These are phyloP conservation scores for Salix purpurea DNA, from an alignment of 345 rosid species.

Conservation along the genomic window DNA sequence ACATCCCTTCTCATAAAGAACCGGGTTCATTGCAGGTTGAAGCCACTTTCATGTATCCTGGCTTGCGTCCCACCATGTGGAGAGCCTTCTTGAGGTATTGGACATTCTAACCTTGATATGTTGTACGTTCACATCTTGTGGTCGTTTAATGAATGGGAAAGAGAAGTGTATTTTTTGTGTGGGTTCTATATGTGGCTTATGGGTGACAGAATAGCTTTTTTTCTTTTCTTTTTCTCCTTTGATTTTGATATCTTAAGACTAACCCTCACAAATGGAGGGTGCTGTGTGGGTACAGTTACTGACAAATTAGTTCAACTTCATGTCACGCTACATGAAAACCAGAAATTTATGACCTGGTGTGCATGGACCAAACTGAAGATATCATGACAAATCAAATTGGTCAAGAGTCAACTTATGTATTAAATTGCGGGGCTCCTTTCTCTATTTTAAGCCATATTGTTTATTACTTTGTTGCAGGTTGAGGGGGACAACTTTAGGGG, in stretches of 20 bases:
- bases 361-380: too few relatives aligned
- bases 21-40: slow-evolving; percentile 50
- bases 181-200: too few relatives aligned
- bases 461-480: slow-evolving; percentile 36
- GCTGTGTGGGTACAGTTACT: not conserved
- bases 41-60: slow-evolving; percentile 85
- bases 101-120: not conserved
- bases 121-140: not conserved
- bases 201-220: not conserved
- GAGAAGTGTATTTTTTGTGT: not conserved
- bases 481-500: slow-evolving; percentile 75
- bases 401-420: too few relatives aligned
- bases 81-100: slow-evolving; percentile 77
- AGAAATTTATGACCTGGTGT: too few relatives aligned
- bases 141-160: not conserved
- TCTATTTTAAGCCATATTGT: not conserved
- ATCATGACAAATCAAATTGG: too few relatives aligned
- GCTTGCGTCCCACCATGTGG: slow-evolving; percentile 69
- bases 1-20: not conserved
- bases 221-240: too few relatives aligned
- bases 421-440: not conserved
- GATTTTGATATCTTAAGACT: not conserved
- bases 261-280: not conserved
- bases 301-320: too few relatives aligned
- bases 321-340: too few relatives aligned